Evolutionary conservation across 75 land plant genomes (phyloP).

Genomic region (Pinus tabuliformis): DNA sequence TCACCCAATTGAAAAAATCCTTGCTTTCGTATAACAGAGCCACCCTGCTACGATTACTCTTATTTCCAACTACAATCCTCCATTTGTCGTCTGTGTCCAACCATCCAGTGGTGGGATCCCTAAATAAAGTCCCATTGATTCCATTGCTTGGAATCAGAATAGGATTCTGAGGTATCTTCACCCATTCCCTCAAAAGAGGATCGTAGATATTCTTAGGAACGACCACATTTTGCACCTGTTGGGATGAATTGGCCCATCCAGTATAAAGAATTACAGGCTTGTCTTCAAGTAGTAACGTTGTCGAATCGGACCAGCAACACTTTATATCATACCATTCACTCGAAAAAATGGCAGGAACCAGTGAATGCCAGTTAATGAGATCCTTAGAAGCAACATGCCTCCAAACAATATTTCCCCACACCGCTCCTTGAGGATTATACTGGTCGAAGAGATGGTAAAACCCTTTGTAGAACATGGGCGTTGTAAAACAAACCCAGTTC

Average conservation of each 20-base stretch:
- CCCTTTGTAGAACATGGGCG: conserved; percentile 48
- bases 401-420: conserved; percentile 48
- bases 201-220: conserved; percentile 27
- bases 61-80: conserved; percentile 30
- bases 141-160: conserved; percentile 14
- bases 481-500: conserved; percentile 7
- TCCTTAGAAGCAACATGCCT: conserved; percentile 51
- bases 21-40: conserved; percentile 43
- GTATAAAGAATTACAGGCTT: conserved; percentile 54
- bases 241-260: conserved; percentile 23
- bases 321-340: conserved; percentile 43
- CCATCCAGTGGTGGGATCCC: conserved; percentile 57
- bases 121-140: conserved; percentile 17
- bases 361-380: conserved; percentile 36
- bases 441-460: conserved; percentile 50
- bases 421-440: conserved; percentile 31
- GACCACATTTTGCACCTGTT: conserved; percentile 15
- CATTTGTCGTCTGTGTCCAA: conserved; percentile 26
- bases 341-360: conserved; percentile 22
- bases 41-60: conserved; percentile 12
- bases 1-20: conserved; percentile 47
- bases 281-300: conserved; percentile 33
- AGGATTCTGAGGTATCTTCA: conserved; percentile 37
- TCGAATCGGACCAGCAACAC: conserved; percentile 76
- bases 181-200: conserved; percentile 37